Conservation (phyloP, 2,329 filamentous ascomycete genomes). For the Fusarium sp. region DNA sequence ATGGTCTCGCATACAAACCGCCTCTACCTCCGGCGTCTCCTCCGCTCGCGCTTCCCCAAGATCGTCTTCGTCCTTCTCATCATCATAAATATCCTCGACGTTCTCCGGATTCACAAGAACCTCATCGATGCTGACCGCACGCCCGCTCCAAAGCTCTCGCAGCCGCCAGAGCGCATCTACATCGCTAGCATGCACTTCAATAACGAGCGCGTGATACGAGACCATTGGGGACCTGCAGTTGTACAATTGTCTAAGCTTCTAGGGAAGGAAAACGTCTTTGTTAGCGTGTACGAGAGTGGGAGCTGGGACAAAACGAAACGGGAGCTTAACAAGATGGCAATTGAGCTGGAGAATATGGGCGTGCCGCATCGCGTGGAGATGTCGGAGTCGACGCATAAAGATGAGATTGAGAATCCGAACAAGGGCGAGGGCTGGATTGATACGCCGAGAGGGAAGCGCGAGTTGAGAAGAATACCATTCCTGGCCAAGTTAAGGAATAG, state of each 20-base stretch:
- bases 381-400: conserved; percentile 68
- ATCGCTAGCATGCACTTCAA: conserved; percentile 79
- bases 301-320: conserved; percentile 76
- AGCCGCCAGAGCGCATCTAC: conserved; percentile 63
- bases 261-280: conserved; percentile 72
- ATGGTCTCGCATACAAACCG: conserved; percentile 49
- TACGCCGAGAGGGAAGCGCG: conserved; percentile 63
- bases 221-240: conserved; percentile 72
- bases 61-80: conserved; percentile 51
- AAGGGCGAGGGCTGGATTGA: conserved; percentile 70
- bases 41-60: conserved; percentile 51
- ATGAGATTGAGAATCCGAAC: conserved; percentile 61
- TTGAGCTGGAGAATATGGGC: conserved; percentile 61
- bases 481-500: conserved; percentile 72
- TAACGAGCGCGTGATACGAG: conserved; percentile 67
- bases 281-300: conserved; percentile 75
- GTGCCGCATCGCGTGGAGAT: conserved; percentile 67
- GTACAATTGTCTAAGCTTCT: conserved; percentile 66
- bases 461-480: conserved; percentile 75
- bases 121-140: conserved; percentile 47
- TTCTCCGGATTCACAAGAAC: conserved; percentile 52
- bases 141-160: conserved; percentile 41
- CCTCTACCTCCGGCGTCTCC: conserved; percentile 52
- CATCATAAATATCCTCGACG: conserved; percentile 54
- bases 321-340: conserved; percentile 67